Conservation (phyloP, 2,329 filamentous ascomycete species). For the Colletotrichum sansevieriae region DNA sequence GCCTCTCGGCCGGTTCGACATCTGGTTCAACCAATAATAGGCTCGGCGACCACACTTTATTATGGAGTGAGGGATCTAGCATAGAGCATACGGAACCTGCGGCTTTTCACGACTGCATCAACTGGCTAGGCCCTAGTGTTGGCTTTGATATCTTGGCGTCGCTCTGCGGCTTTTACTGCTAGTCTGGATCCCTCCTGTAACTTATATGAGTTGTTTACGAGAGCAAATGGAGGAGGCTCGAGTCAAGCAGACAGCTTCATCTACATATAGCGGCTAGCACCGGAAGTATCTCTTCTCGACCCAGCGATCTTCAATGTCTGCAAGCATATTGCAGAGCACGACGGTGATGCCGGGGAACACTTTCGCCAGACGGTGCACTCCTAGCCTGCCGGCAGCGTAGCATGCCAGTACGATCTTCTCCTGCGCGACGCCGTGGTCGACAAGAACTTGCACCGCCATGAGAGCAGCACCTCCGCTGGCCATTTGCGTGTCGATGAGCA, state of each 20-base stretch:
- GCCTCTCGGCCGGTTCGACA: slow-evolving; percentile 27
- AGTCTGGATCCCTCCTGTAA: slow-evolving; percentile 6
- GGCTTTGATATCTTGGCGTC: slow-evolving; percentile 13
- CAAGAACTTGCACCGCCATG: slow-evolving; percentile 96
- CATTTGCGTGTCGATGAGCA: slow-evolving; percentile 95
- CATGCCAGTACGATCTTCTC: slow-evolving; percentile 92
- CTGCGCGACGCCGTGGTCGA: slow-evolving; percentile 91
- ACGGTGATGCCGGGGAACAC: slow-evolving; percentile 91
- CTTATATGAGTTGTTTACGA: slow-evolving; percentile 19
- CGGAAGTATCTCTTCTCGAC: slow-evolving; percentile 91
- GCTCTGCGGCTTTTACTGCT: slow-evolving; percentile 15
- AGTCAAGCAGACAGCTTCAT: background rate
- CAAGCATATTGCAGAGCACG: slow-evolving; percentile 85
- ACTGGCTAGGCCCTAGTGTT: background rate
- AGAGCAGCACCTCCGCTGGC: slow-evolving; percentile 86
- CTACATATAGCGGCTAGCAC: slow-evolving; percentile 65
- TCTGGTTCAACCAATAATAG: slow-evolving; percentile 12
- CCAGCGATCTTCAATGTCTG: slow-evolving; percentile 89
- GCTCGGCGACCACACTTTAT: background rate
- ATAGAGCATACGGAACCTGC: background rate
- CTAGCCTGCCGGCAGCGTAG: slow-evolving; percentile 87
- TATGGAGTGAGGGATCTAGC: slow-evolving; percentile 19
- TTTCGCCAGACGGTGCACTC: slow-evolving; percentile 85
- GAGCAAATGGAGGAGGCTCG: background rate
- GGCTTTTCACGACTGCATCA: slow-evolving; percentile 11